Evolutionary conservation across 1,284 basidiomycete species (phyloP), one percentile per base, ranked within the genome.

Genomic region (Cutaneotrichosporon cavernicola): DNA sequence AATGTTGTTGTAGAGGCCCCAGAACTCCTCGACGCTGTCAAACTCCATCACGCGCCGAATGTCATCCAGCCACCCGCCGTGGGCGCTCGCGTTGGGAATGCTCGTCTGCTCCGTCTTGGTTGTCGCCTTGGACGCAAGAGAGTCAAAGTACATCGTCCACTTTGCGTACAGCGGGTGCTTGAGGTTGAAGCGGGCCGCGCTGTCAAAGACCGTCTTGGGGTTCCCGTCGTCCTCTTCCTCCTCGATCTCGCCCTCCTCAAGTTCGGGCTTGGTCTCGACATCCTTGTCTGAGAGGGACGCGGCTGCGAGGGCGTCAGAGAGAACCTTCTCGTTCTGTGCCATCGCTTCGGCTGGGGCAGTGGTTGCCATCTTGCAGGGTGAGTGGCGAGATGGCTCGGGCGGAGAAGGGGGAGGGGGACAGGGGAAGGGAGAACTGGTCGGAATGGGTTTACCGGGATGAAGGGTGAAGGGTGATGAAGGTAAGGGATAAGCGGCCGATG

Each of bases 1-100:
- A 73, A 99, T 95, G 82, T 98, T 97, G 83, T 98, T 97, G 84
- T 98, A 97, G 68, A 98, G 82, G 88, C 94, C 93, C 95, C 95
- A 97, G 81, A 97, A 97, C 80, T 97, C 94, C 82, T 97, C 94
- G 31, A 97, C 93, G 67, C 89, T 92, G 77, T 95, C 90, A 76
- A 97, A 95, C 68, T 85, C 88, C 75, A 97, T 92, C 62, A 97
- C 92, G 66, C 90, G 89, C 76, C 94, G 92, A 76, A 97, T 95
- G 76, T 96, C 92, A 73, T 97, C 94, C 90, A 97, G 95, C 95
- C 95, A 97, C 43, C 90, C 90, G 69, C 78, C 78, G 62, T 76
- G 73, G 65, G 66, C 14, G 89, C 89, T 0, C 89, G 90, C 74
- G 87, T 87, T 10, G 89, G 63, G 60, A 89, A 87, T 62, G 89